Percentiles rank a stretch among this genome's conserved stretches.
These are phyloP conservation scores for Pleurotus tuoliensis DNA, from an alignment of 768 basidiomycete species.

Conservation along the genomic window DNA sequence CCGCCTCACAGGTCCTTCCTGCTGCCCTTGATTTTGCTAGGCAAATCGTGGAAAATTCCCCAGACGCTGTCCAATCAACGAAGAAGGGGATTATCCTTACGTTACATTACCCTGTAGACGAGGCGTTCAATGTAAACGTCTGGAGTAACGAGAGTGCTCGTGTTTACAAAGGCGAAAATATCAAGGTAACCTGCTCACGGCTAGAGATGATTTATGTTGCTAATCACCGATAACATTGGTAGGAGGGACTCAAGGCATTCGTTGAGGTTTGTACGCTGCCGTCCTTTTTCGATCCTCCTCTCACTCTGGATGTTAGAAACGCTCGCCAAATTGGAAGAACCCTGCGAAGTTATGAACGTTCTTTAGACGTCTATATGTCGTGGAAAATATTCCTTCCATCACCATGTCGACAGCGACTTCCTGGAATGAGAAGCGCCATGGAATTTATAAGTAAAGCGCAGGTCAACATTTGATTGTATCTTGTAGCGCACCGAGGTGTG, in stretches of 20 bases:
- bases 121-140: conserved; percentile 43
- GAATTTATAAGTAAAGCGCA: no score
- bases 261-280: conserved; percentile 42
- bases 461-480: no score
- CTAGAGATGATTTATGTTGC: not conserved
- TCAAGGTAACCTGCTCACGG: conserved; percentile 44
- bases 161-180: conserved; percentile 60
- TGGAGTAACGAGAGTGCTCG: conserved; percentile 45
- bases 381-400: no score
- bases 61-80: conserved; percentile 74
- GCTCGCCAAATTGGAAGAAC: conserved; percentile 51
- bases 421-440: no score
- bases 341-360: conserved; percentile 47
- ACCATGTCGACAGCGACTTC: no score
- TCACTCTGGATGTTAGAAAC: conserved; percentile 24
- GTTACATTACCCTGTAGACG: conserved; percentile 48
- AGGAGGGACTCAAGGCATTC: conserved; percentile 75
- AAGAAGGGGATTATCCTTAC: conserved; percentile 65
- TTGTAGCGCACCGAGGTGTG: no score
- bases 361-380: no score
- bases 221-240: not conserved
- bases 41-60: conserved; percentile 61
- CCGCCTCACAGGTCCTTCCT: conserved; percentile 47
- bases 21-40: conserved; percentile 61
- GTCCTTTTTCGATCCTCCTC: conserved; percentile 6